Conservation (phyloP, 371 early-diverging fungal genomes). For the Umbelopsis sp. region DNA sequence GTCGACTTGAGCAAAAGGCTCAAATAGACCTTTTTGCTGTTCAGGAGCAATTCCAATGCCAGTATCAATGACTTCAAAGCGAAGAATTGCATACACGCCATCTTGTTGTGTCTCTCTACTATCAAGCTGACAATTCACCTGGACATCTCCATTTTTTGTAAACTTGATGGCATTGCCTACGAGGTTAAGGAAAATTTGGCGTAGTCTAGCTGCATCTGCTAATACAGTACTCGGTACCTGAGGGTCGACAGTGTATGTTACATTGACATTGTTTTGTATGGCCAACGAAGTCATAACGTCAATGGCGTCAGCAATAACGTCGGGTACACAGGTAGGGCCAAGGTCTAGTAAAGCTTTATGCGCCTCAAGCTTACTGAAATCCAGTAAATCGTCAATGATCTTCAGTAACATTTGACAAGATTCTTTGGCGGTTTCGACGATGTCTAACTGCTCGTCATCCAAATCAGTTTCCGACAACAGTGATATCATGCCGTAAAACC, state of each 20-base stretch:
- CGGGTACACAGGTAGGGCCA: too few relatives aligned
- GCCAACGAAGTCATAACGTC: slow-evolving; percentile 58
- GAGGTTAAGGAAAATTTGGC: slow-evolving; percentile 49
- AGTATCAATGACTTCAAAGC: slow-evolving; percentile 61
- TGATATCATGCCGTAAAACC: slow-evolving; percentile 67
- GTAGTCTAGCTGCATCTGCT: slow-evolving; percentile 48
- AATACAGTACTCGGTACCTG: slow-evolving; percentile 48
- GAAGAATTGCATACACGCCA: neutral
- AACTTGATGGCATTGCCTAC: slow-evolving; percentile 73
- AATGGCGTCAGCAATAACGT: slow-evolving; percentile 48
- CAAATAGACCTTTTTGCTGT: slow-evolving; percentile 56
- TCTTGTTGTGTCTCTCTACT: neutral
- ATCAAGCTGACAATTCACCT: slow-evolving; percentile 48
- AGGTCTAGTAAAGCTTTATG: too few relatives aligned
- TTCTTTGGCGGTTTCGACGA: too few relatives aligned
- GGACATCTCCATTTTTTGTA: slow-evolving; percentile 61
- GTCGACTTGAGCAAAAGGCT: slow-evolving; percentile 68
- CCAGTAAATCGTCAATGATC: slow-evolving; percentile 51
- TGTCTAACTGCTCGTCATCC: slow-evolving; percentile 35
- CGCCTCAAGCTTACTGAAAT: slow-evolving; percentile 46
- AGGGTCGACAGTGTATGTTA: slow-evolving; percentile 52
- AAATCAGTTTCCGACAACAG: slow-evolving; percentile 56
- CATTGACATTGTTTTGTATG: slow-evolving; percentile 52
- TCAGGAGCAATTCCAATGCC: slow-evolving; percentile 66
- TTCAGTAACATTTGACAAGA: too few relatives aligned